A percentile compares a stretch with the other conserved stretches of the same genome.
These are phyloP conservation scores for Solanum boliviense DNA, from an alignment of 257 asterid genomes.

Conservation along the genomic window DNA sequence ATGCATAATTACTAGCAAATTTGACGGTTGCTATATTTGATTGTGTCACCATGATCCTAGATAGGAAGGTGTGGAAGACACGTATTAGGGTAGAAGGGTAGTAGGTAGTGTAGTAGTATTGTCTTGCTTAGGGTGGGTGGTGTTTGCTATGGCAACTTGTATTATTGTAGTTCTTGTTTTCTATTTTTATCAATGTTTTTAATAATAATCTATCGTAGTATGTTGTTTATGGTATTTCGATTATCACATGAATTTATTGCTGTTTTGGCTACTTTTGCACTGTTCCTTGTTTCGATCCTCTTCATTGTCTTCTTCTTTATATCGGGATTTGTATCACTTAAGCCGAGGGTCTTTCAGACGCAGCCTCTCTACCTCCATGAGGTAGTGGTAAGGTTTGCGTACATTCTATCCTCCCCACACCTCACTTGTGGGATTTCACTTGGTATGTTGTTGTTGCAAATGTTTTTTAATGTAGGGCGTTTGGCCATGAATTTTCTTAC, in stretches of 20 bases:
- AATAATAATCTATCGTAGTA: background rate
- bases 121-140: background rate
- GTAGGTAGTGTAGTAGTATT: background rate
- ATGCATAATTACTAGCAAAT: background rate
- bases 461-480: background rate
- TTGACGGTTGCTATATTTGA: background rate
- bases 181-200: background rate
- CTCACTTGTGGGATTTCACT: background rate
- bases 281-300: background rate
- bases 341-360: background rate
- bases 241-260: background rate
- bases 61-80: background rate
- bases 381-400: background rate
- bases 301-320: background rate
- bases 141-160: background rate
- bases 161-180: background rate
- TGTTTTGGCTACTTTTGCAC: background rate
- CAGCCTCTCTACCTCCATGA: background rate
- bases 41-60: background rate
- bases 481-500: background rate
- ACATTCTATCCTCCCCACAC: background rate
- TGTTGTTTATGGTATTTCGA: background rate
- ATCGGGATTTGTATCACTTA: background rate
- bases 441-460: background rate
- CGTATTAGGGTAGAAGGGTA: background rate